These are phyloP conservation scores for Ophiocordyceps sinensis DNA, from an alignment of 2,329 filamentous ascomycete genomes.

Conservation along the genomic window DNA sequence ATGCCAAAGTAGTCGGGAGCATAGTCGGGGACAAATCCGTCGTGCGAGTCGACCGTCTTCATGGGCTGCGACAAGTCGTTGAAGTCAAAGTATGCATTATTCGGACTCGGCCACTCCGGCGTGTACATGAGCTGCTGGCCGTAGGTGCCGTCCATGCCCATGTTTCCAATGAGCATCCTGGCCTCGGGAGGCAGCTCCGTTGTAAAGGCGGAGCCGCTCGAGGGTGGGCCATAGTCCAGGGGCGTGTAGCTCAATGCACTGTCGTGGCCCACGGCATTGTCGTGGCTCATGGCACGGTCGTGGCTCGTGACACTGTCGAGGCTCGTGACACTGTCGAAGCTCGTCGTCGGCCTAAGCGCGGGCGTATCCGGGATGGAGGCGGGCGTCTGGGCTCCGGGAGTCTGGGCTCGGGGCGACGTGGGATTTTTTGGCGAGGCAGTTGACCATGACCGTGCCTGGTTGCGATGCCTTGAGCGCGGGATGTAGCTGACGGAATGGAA, in stretches of 20 bases:
- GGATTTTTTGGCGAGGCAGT: neutral
- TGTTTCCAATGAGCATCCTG: constrained; percentile 22
- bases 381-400: neutral
- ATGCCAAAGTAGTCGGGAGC: constrained; percentile 1
- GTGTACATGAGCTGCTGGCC: constrained; percentile 5
- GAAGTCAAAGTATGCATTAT: neutral
- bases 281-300: too few relatives aligned
- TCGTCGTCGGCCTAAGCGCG: too few relatives aligned
- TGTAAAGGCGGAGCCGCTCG: constrained; percentile 23
- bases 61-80: neutral
- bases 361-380: neutral
- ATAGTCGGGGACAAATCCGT: neutral
- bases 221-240: constrained; percentile 5
- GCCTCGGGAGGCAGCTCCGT: constrained; percentile 26
- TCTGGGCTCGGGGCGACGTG: too few relatives aligned
- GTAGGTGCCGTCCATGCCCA: constrained; percentile 15
- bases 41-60: neutral
- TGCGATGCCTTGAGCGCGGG: neutral
- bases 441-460: neutral
- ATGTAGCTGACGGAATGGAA: neutral
- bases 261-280: neutral
- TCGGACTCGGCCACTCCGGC: neutral
- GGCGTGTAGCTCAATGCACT: too few relatives aligned
- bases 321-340: too few relatives aligned
- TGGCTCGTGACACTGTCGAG: too few relatives aligned